A percentile compares a stretch with the other conserved stretches of the same genome.
Conservation (phyloP, 2,329 filamentous ascomycete species). For the Colletotrichum chrysophilum region DNA sequence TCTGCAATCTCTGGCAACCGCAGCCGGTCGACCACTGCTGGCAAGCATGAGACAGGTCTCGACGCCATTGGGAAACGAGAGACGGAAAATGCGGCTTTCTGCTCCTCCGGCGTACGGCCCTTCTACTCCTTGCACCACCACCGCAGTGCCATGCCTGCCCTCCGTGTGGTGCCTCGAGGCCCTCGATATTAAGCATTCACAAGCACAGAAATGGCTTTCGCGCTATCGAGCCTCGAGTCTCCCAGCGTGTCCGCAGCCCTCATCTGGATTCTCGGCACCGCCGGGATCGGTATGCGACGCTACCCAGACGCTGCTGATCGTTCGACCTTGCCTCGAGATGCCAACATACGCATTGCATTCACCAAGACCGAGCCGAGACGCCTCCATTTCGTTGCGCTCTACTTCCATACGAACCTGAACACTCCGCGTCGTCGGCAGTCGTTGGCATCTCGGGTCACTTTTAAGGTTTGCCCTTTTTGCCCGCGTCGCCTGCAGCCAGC, state of each 20-base stretch:
- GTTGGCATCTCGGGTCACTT: not conserved
- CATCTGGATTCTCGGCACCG: not conserved
- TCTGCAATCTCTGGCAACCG: not conserved
- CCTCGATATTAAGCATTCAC: not conserved
- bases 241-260: not conserved
- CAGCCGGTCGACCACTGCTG: not conserved
- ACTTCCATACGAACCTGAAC: not conserved
- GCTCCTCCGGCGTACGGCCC: not conserved
- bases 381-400: not conserved
- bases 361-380: not conserved
- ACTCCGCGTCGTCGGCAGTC: not conserved
- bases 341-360: not conserved
- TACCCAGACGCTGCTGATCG: not conserved
- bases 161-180: not conserved
- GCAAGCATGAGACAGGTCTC: conserved; percentile 6
- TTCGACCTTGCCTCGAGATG: not conserved
- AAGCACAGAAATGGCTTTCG: not conserved
- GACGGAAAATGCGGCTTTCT: not conserved
- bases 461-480: not conserved
- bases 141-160: not conserved
- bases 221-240: not conserved
- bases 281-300: not conserved
- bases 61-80: not conserved
- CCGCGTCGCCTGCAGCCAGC: not conserved
- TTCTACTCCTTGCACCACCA: not conserved